Base-by-base conservation (phyloP, 305 asterid genomes). In the Fraxinus xanthoxyloides region DNA sequence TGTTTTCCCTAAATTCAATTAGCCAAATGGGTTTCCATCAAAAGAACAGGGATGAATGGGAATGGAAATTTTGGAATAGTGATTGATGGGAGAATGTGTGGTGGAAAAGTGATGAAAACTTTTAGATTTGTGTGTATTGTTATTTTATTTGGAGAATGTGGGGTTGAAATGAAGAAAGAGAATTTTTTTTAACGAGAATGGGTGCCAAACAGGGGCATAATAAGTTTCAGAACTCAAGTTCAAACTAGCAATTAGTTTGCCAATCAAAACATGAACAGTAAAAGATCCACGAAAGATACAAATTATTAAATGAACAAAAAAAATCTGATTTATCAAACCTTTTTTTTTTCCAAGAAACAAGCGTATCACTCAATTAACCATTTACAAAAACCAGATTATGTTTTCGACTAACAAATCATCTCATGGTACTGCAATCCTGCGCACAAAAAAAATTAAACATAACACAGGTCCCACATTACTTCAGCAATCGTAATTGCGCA, bases 401-500 rank as follows among this genome's bases (percentile, higher is more conserved):
- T 54, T 51, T 77, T 35, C 48, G 23, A 79, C 7, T 28, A 26
- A 74, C 17, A 56, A 13, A 10, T 69, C 9, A 31, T 31, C 70
- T 72, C 73, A 32, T 40, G 31, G 30, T 70, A 70, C 13, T 70
- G 26, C 2, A 30, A 31, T 32, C 23, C 46, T 30, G 13, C 36
- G 2, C 43, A 15, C 43, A 51, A 51, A n/a, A 30, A 65, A 63
- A 56, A 10, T 46, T 48, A 54, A 9, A 15, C 7, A 19, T 40
- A 40, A 8, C 9, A 73, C 26, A 56, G 19, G 13, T 17, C 59
- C 76, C 34, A 67, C 72, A 75, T n/a, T 28, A 31, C 73, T 31
- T 54, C 76, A 70, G 59, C 77, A 56, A 75, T 75, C 82, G 38
- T 26, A 72, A 79, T 83, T 40, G 23, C 32, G 59, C 67, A 56